These are phyloP conservation scores for Colletotrichum ledebouriae DNA, from an alignment of 2,329 filamentous ascomycete species.

Conservation along the genomic window DNA sequence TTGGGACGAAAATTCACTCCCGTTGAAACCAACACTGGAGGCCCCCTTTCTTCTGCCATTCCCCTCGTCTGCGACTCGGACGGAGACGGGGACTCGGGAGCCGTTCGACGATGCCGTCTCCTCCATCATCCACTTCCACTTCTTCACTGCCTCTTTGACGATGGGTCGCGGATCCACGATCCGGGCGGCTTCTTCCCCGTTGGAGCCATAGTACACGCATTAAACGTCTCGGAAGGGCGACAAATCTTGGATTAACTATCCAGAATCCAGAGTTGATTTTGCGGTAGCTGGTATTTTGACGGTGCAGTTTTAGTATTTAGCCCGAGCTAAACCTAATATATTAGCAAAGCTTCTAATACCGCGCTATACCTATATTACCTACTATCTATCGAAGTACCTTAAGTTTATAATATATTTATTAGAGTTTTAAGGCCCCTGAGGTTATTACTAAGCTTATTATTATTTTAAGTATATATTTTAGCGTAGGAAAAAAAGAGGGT, in stretches of 20 bases:
- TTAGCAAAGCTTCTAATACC: no score
- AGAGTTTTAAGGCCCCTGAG: no score
- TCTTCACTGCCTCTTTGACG: slow-evolving; percentile 33
- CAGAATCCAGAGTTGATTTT: neutral
- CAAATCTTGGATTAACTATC: neutral
- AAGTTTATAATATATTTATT: no score
- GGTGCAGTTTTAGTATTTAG: no score
- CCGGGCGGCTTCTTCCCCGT: slow-evolving; percentile 17
- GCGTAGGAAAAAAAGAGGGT: no score
- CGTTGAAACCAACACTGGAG: slow-evolving; percentile 39
- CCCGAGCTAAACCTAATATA: no score
- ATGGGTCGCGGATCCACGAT: slow-evolving; percentile 28
- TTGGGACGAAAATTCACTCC: slow-evolving; percentile 35
- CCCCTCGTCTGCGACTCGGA: slow-evolving; percentile 14
- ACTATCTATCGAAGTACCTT: no score
- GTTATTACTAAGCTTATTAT: no score
- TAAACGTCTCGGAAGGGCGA: slow-evolving; percentile 5
- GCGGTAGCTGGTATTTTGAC: no score
- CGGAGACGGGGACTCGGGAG: neutral
- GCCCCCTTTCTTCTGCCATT: slow-evolving; percentile 4
- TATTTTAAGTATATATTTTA: no score
- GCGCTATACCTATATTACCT: no score
- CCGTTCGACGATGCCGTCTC: slow-evolving; percentile 1
- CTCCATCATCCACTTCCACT: neutral
- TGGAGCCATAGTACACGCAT: slow-evolving; percentile 2